Base-by-base conservation (phyloP, 768 basidiomycete species). In the Termitomyces sp. region DNA sequence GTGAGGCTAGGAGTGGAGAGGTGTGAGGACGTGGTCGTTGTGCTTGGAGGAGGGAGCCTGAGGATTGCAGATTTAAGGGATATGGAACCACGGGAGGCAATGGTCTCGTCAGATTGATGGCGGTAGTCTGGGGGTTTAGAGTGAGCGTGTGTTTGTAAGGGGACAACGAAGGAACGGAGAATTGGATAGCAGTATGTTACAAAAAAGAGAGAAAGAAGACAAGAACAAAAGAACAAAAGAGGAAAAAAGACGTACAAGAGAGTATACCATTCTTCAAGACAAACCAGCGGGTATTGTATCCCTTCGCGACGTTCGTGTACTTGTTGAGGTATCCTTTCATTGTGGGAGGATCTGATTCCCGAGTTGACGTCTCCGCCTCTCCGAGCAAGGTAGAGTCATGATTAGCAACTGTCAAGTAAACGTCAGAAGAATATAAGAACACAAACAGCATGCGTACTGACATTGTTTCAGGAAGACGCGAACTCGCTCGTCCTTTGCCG, bases 271-370 rank as follows among this genome's bases (percentile, higher is more conserved):
- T 82, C 65, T 90, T 87, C 20, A 97, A 80, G 0, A 96, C 92
- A 66, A 98, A 96, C 93, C 94, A 97, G 1, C 94, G 79, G 0
- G 90, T 88, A 58, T 85, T 86, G 68, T 94, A 96, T 0, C 95
- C 94, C 63, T 85, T 87, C 0, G 92, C 92, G 39, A 97, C 90
- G 64, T 97, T 98, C 1, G 88, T 86, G 67, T 94, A 97, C 70
- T 98, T 98, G 70, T 90, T 92, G 20, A 93, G 74, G 66, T 92
- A 92, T 0, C 91, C 92, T 60, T 82, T 85, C 56, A 92, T 70
- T 3, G 77, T 70, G 0, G 88, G 85, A 1, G 87, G 83, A 49
- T 85, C 83, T 1, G 76, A 73, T 2, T 41, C 47, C 7, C 15
- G 16, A 20, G 67, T 51, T 75, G 72, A 28, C 1, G 24, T 18